These are phyloP conservation scores for Alternaria alternata DNA, from an alignment of 2,329 filamentous ascomycete genomes.

Conservation along the genomic window DNA sequence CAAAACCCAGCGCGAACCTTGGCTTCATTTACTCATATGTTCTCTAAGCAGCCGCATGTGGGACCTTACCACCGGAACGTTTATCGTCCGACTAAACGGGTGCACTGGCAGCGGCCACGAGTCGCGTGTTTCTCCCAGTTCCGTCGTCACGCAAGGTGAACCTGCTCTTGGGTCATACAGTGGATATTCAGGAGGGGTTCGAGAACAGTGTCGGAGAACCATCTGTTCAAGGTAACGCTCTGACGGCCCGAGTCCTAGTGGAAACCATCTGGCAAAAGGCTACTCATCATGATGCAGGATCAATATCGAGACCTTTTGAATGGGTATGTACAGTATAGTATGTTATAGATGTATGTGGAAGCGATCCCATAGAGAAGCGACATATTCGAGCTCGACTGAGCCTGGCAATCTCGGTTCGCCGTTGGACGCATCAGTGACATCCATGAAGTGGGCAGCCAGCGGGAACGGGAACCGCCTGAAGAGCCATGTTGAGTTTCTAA, in stretches of 20 bases:
- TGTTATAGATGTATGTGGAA: neutral
- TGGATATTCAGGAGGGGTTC: constrained; percentile 1
- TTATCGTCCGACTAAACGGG: neutral
- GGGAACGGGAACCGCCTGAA: neutral
- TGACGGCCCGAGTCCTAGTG: constrained; percentile 3
- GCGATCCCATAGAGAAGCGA: neutral
- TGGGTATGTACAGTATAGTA: neutral
- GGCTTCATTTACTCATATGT: neutral
- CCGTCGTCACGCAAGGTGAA: neutral
- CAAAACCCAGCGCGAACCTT: neutral
- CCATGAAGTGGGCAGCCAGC: neutral
- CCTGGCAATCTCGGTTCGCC: neutral
- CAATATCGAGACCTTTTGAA: neutral
- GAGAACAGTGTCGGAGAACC: constrained; percentile 2
- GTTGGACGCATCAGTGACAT: neutral
- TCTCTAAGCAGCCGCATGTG: neutral
- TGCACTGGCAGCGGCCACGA: neutral
- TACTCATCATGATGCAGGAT: neutral
- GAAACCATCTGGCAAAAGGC: constrained; percentile 1
- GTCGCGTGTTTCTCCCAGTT: neutral
- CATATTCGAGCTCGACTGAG: neutral
- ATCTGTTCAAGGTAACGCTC: constrained; percentile 7
- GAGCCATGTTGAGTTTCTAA: neutral
- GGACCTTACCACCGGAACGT: neutral
- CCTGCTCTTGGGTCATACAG: neutral